phyloP scores from a whole-genome alignment of 2,329 filamentous ascomycete genomes.

The Fusarium subglutinans region DNA sequence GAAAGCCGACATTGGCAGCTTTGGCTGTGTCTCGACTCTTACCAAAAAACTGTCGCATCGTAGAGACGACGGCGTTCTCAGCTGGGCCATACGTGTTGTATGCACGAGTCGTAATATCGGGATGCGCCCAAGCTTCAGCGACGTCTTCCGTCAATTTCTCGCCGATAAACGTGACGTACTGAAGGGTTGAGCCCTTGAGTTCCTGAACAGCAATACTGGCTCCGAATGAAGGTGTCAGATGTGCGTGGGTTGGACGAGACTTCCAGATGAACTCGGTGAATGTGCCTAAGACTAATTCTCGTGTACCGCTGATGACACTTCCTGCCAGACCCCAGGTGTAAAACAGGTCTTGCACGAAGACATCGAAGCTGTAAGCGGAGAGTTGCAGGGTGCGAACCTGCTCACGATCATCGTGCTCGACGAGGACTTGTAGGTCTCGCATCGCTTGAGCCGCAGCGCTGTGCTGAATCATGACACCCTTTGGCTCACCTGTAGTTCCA shows the following conservation, averaged over 20 bases:
- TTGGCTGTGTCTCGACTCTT: slow-evolving; percentile 15
- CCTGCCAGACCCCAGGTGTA: slow-evolving; percentile 20
- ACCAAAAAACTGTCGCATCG: slow-evolving; percentile 13
- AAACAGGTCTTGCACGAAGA: slow-evolving; percentile 21
- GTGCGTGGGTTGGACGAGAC: slow-evolving; percentile 14
- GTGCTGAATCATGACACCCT: slow-evolving; percentile 28
- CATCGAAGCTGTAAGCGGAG: slow-evolving; percentile 25
- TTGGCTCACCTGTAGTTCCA: slow-evolving; percentile 17
- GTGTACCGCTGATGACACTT: slow-evolving; percentile 6
- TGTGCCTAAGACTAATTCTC: slow-evolving; percentile 17
- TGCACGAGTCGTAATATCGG: slow-evolving; percentile 6
- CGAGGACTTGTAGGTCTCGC: slow-evolving; percentile 17
- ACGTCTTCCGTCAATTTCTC: slow-evolving; percentile 27
- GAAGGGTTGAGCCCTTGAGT: slow-evolving; percentile 9
- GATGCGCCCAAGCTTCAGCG: slow-evolving; percentile 16
- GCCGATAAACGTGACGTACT: slow-evolving; percentile 19
- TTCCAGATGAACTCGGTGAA: slow-evolving; percentile 25
- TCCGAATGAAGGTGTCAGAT: slow-evolving; percentile 22
- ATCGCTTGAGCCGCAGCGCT: slow-evolving; percentile 14
- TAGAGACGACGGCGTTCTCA: slow-evolving; percentile 23
- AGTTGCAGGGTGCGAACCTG: slow-evolving; percentile 19
- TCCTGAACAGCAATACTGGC: slow-evolving; percentile 17
- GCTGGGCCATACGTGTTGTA: slow-evolving; percentile 22
- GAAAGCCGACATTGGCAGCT: slow-evolving; percentile 22
- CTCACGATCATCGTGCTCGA: slow-evolving; percentile 8